phyloP scores from a whole-genome alignment of 805 yeast species.

The Metschnikowia vanudenii region DNA sequence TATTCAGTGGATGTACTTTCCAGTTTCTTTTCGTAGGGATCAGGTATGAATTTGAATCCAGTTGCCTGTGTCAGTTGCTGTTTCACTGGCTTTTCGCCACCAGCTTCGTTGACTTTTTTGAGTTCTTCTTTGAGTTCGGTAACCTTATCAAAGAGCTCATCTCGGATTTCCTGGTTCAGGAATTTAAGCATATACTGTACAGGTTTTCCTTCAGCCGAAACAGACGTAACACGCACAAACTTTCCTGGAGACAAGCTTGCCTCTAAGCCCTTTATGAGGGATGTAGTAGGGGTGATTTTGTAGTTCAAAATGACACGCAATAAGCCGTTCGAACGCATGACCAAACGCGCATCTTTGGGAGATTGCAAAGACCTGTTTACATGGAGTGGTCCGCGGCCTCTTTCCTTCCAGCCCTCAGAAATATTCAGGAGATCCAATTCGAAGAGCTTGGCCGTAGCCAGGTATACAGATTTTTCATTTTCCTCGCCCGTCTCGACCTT shows the following conservation, averaged over 20 bases:
- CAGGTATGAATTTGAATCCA: conserved; percentile 11
- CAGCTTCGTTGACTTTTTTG: neutral
- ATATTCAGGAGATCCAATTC: conserved; percentile 64
- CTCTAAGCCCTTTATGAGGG: conserved; percentile 75
- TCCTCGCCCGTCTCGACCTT: conserved; percentile 87
- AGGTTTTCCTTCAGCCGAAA: conserved; percentile 61
- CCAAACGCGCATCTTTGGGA: conserved; percentile 56
- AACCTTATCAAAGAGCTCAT: conserved; percentile 54
- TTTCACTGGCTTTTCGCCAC: neutral
- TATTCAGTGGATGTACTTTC: neutral
- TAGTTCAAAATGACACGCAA: conserved; percentile 78
- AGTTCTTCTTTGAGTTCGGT: conserved; percentile 30
- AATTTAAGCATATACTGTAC: conserved; percentile 81
- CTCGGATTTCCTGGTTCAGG: conserved; percentile 58
- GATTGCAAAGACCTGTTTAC: conserved; percentile 52
- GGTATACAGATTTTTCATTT: conserved; percentile 65
- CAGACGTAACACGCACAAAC: conserved; percentile 70
- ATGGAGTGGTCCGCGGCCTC: conserved; percentile 88
- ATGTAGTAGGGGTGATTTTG: conserved; percentile 60
- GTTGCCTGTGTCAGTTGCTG: conserved; percentile 2
- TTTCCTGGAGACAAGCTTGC: conserved; percentile 83
- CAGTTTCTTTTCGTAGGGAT: neutral
- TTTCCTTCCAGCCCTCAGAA: conserved; percentile 88
- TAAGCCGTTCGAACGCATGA: conserved; percentile 89
- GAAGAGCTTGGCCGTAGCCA: conserved; percentile 76